Base-by-base conservation (phyloP, 2,329 filamentous ascomycete genomes). In the Colletotrichum sidae region DNA sequence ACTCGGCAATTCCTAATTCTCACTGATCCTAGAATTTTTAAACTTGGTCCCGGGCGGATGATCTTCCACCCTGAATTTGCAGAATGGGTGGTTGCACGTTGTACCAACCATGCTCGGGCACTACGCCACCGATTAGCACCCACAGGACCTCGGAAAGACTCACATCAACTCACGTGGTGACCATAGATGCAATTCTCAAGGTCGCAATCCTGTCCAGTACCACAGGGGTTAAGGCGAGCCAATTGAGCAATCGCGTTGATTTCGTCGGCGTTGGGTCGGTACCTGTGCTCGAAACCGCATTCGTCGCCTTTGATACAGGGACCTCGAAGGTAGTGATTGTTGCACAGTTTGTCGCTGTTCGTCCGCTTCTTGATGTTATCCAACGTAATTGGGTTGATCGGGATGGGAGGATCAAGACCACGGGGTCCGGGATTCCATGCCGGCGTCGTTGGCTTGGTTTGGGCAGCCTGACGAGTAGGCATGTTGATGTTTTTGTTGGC, bases 171-270 rank as follows among this genome's bases (percentile, higher is more conserved):
- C 71, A 87, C 85, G 70, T 90, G 83, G 72, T 90, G 87, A 3
- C 87, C 87, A 69, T 90, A 89, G 64, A 89, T 88, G 72, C 87
- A 90, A 67, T 84, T 83, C 2, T 83, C 80, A 4, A 82, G 75
- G 7, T 84, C 81, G 68, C 87, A 90, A n/a, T 86, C 79, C 72
- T 90, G 87, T 0, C 85, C 84, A 37, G 77, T 81, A 0, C 79
- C 79, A 74, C 87, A 90, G 1, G 86, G 87, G 61, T 87, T 89
- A 60, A 86, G 75, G 6, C 87, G 80, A 2, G 86, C 82, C 53
- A 89, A 70, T 69, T 84, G 83, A 0, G 83, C 81, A 67, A 90
- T 85, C 2, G 86, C 87, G 41, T 81, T 81, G 55, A 85, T 76
- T 71, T 90, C 87, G 3, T 88, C 86, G 25, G 79, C 75, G 6